Evolutionary conservation across 768 basidiomycete species (phyloP).

Genomic region (Exidia glandulosa): DNA sequence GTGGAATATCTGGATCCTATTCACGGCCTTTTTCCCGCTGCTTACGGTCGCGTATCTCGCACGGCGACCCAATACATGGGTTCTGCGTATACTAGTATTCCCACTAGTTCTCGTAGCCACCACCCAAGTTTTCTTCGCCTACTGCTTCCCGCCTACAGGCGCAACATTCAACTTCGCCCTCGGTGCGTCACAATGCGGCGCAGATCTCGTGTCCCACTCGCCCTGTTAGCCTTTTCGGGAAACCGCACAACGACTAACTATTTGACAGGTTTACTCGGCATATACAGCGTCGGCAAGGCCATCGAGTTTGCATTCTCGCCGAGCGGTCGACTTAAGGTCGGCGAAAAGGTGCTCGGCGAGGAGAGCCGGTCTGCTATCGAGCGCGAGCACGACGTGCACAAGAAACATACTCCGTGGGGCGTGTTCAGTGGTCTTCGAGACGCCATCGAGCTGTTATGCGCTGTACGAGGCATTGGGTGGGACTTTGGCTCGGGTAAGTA

Average conservation of each 20-base stretch:
- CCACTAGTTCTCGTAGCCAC: slow-evolving; percentile 42
- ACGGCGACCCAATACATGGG: slow-evolving; percentile 52
- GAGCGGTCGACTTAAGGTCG: slow-evolving; percentile 59
- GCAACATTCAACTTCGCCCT: slow-evolving; percentile 63
- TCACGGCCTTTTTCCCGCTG: slow-evolving; percentile 40
- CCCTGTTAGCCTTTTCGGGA: background rate
- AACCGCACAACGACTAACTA: background rate
- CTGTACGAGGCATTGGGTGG: slow-evolving; percentile 59
- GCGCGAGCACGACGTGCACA: background rate
- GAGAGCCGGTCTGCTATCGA: slow-evolving; percentile 9
- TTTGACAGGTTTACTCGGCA: slow-evolving; percentile 34
- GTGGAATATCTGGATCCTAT: slow-evolving; percentile 25
- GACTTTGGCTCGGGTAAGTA: slow-evolving; percentile 49
- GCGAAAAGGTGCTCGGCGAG: slow-evolving; percentile 45
- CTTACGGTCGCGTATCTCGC: slow-evolving; percentile 62
- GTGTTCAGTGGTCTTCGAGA: slow-evolving; percentile 41
- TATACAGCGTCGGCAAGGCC: slow-evolving; percentile 45
- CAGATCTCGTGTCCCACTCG: background rate
- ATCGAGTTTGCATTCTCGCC: slow-evolving; percentile 50
- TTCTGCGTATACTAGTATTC: slow-evolving; percentile 48
- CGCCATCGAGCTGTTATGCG: slow-evolving; percentile 45
- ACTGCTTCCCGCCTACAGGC: slow-evolving; percentile 42
- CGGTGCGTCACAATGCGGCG: slow-evolving; percentile 38
- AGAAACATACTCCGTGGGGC: background rate
- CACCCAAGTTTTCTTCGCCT: slow-evolving; percentile 34